phyloP scores from a whole-genome alignment of 495 filamentous ascomycete genomes.

The Penicillium riverlandense region DNA sequence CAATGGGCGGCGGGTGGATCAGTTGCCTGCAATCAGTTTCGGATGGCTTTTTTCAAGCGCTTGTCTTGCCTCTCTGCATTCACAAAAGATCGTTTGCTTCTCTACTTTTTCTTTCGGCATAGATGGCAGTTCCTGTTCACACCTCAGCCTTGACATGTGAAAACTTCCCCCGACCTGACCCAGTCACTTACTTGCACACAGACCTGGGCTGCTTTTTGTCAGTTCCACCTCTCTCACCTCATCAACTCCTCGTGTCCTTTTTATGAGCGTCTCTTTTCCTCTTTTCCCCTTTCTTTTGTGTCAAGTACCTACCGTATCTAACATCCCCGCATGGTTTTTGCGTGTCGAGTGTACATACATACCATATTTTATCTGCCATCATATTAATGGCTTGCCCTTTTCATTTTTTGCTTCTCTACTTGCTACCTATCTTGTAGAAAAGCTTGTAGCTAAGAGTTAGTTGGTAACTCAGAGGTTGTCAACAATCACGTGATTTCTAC shows the following conservation, averaged over 20 bases:
- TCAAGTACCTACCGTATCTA: not conserved
- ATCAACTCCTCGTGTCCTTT: not conserved
- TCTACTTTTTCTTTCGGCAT: conserved; percentile 7
- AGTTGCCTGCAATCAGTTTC: not conserved
- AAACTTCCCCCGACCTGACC: not conserved
- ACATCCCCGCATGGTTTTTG: conserved; percentile 5
- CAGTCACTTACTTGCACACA: conserved; percentile 11
- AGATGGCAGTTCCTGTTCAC: conserved; percentile 9
- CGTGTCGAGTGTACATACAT: not conserved
- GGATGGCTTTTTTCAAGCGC: conserved; percentile 8
- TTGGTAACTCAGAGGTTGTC: no score
- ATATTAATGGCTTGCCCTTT: no score
- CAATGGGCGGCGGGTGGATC: no score
- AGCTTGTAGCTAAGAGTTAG: no score
- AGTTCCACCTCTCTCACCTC: not conserved
- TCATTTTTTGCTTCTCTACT: no score
- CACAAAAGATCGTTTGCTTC: conserved; percentile 4
- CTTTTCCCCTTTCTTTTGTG: not conserved
- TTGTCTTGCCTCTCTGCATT: conserved; percentile 8
- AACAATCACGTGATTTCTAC: not conserved
- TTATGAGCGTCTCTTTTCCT: conserved; percentile 2
- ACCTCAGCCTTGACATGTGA: conserved; percentile 12
- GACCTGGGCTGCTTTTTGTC: not conserved
- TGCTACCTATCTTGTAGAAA: no score
- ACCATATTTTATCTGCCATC: no score